phyloP scores from a whole-genome alignment of 371 early-diverging fungal genomes.

The Mucor plumbeus region DNA sequence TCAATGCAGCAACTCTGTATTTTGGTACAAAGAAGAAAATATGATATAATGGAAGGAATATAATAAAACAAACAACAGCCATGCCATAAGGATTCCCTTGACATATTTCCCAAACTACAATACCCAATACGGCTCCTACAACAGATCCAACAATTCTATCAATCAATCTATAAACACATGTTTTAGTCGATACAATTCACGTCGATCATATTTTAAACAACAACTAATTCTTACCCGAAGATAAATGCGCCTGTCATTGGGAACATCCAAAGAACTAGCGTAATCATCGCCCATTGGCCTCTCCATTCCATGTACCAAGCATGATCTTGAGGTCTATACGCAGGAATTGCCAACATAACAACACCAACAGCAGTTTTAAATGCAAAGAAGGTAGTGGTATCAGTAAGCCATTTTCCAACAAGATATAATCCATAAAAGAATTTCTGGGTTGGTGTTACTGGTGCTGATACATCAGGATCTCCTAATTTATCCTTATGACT shows the following conservation, averaged over 20 bases:
- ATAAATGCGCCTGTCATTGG: constrained; percentile 46
- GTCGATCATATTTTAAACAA: not conserved
- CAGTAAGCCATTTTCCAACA: constrained; percentile 30
- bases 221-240: constrained; percentile 28
- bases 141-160: constrained; percentile 40
- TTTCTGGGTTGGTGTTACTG: constrained; percentile 30
- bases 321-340: constrained; percentile 30
- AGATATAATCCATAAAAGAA: constrained; percentile 30
- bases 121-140: constrained; percentile 40
- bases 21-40: constrained; percentile 34
- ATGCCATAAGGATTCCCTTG: constrained; percentile 49
- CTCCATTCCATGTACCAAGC: constrained; percentile 47
- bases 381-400: constrained; percentile 36
- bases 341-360: constrained; percentile 41
- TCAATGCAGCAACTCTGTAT: constrained; percentile 32
- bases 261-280: constrained; percentile 46
- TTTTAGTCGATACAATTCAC: not conserved
- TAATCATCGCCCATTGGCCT: constrained; percentile 53
- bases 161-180: constrained; percentile 20
- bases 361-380: constrained; percentile 47
- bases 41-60: constrained; percentile 37
- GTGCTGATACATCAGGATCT: constrained; percentile 51
- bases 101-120: constrained; percentile 51
- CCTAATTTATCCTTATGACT: constrained; percentile 1
- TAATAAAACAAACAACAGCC: constrained; percentile 34